These are phyloP conservation scores for Fusarium xyrophilum DNA, from an alignment of 2,329 filamentous ascomycete genomes.

Conservation along the genomic window DNA sequence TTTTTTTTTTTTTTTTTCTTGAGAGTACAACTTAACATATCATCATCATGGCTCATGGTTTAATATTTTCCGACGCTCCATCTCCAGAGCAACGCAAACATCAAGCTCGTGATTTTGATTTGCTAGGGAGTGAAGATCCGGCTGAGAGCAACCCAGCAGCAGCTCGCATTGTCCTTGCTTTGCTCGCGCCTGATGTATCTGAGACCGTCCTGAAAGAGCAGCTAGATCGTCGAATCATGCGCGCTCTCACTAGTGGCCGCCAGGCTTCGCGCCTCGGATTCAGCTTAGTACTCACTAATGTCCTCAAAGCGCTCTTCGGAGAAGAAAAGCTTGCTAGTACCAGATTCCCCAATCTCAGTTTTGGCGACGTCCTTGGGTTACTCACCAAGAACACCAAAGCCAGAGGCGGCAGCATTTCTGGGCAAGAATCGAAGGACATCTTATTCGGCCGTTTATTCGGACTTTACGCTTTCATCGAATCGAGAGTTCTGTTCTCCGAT, in stretches of 20 bases:
- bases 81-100: not conserved
- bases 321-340: conserved; percentile 51
- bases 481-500: conserved; percentile 72
- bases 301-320: conserved; percentile 74
- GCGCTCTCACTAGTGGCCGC: conserved; percentile 86
- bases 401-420: conserved; percentile 55
- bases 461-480: conserved; percentile 83
- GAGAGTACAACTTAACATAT: too few species aligned
- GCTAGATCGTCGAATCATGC: conserved; percentile 74
- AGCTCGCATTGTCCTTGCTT: conserved; percentile 13
- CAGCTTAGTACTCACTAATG: conserved; percentile 84
- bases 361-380: conserved; percentile 38
- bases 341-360: conserved; percentile 49
- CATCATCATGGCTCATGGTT: not conserved
- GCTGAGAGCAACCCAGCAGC: conserved; percentile 56
- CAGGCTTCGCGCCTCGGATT: conserved; percentile 91
- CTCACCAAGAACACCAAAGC: conserved; percentile 63
- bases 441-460: conserved; percentile 87
- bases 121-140: conserved; percentile 66
- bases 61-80: not conserved
- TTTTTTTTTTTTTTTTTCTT: not conserved
- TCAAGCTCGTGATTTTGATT: conserved; percentile 45
- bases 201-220: conserved; percentile 65
- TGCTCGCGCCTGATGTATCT: conserved; percentile 58
- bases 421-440: conserved; percentile 84